Base-by-base conservation (phyloP, 176 grass and related monocot species). In the Aegilops longissima region DNA sequence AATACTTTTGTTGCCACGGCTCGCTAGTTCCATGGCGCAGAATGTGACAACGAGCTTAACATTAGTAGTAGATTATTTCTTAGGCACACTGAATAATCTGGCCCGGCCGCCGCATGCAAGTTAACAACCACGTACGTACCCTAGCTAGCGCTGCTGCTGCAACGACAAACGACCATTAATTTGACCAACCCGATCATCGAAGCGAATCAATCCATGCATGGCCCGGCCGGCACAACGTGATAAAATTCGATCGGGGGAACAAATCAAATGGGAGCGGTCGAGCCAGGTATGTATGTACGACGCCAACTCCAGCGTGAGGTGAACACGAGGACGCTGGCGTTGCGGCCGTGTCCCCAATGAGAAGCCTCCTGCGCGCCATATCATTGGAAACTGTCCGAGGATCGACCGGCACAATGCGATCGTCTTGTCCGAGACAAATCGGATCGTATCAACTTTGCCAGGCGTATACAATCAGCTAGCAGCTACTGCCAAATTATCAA, bases 391-490 rank as follows among this genome's bases (percentile, higher is more conserved):
- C 63, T 77, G 85, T 81, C 85, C 69, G 30, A 84, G 61, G 61
- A 80, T 84, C 61, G 29, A 74, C 89, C 89, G 67, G 74, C 89
- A 90, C 66, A 27, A 4, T 20, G 75, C 63, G 61, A 80, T 82
- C 65, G 16, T 45, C 76, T 13, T 84, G 61, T 76, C 85, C 89
- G 62, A 61, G 39, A 88, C 76, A 85, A 81, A 91, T 85, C 86
- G 70, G 77, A 91, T 91, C 90, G 77, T 85, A 91, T 91, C 86
- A 6, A 24, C 70, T 61, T 80, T 80, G 16, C 80, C 79, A 78
- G 83, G 35, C 40, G 44, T 65, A 79, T 83, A 82, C 83, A 71
- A 73, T 49, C 24, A 16, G 34, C 24, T 80, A 67, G 59, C 77
- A 23, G 18, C 44, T 36, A 21, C 61, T 33, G 31, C 13, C 1